Evolutionary conservation across 768 basidiomycete species (phyloP), one percentile per base, ranked within the genome.

Genomic region (Suillus occidentalis): DNA sequence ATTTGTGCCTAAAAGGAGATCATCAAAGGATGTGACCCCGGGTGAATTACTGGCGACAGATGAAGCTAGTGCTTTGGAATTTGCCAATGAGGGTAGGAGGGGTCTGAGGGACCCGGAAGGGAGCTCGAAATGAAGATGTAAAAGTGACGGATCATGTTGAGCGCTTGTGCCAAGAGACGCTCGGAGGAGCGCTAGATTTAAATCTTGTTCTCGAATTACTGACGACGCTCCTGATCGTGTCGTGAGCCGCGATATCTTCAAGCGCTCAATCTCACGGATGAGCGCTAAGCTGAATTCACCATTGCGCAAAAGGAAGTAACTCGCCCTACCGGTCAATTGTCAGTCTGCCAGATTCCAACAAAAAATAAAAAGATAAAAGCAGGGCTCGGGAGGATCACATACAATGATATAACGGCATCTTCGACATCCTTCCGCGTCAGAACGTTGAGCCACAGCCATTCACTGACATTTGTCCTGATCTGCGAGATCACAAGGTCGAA

Each of bases 381-480:
- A 45, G 12, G 42, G 13, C 45, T 45, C 53, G 25, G 63, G 47
- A 56, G 52, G 49, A 39, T 37, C 1, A 78, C 92, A 73, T 76
- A 95, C 94, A 96, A 73, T 14, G 92, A 91, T 69, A 95, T 87
- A 22, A 97, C 87, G 0, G 94, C 90, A 28, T 90, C 90, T 67
- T 91, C 89, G 1, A 96, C 89, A 66, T 95, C 93, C 69, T 86
- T 85, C 70, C 84, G 84, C 2, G 94, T 96, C 60, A 97, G 80
- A 43, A 97, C 89, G 71, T 95, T 94, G 28, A 87, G 76, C 95
- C 95, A 97, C 1, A 97, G 80, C 94, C 95, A 97, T 81, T 97
- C 95, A 72, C 94, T 91, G 60, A 96, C 85, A 64, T 90, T 88
- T 1, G 84, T 89, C 64, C 94, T 81, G 43, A 95, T 92, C 65